phyloP scores from a whole-genome alignment of 352 stramenopile genomes.

The Globisporangium paroecandrum region DNA sequence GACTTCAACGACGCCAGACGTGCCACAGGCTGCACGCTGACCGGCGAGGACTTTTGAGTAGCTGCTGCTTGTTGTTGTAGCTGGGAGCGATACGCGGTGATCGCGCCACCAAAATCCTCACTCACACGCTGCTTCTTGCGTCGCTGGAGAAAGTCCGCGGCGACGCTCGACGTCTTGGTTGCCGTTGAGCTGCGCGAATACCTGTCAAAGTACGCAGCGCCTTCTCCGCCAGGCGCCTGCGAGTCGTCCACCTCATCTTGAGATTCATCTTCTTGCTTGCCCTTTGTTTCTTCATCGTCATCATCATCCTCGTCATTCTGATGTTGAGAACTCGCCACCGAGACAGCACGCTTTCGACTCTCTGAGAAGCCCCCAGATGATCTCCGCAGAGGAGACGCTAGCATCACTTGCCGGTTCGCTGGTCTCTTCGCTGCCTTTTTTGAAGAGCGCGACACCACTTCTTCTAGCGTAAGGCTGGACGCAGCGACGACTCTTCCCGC shows the following conservation, averaged over 20 bases:
- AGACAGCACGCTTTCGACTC: constrained; percentile 3
- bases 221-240: neutral
- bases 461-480: neutral
- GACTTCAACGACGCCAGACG: constrained; percentile 1
- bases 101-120: constrained; percentile 47
- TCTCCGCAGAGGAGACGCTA: constrained; percentile 1
- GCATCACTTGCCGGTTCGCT: neutral
- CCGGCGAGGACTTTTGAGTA: neutral
- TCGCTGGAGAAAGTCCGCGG: neutral
- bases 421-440: neutral
- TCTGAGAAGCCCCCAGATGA: neutral
- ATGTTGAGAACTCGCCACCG: constrained; percentile 5
- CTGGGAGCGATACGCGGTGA: constrained; percentile 42
- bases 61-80: constrained; percentile 5
- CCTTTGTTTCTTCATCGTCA: neutral
- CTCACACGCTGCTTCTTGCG: constrained; percentile 35
- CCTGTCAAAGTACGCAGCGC: neutral
- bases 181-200: constrained; percentile 5
- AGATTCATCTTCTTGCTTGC: constrained; percentile 16
- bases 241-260: constrained; percentile 34
- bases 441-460: neutral
- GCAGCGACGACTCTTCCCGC: neutral
- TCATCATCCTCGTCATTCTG: constrained; percentile 7
- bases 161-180: neutral
- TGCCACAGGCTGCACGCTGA: constrained; percentile 3